A percentile compares a stretch with the other conserved stretches of the same genome.
phyloP scores from a whole-genome alignment of 371 early-diverging fungal genomes.

The Mortierella sp. region DNA sequence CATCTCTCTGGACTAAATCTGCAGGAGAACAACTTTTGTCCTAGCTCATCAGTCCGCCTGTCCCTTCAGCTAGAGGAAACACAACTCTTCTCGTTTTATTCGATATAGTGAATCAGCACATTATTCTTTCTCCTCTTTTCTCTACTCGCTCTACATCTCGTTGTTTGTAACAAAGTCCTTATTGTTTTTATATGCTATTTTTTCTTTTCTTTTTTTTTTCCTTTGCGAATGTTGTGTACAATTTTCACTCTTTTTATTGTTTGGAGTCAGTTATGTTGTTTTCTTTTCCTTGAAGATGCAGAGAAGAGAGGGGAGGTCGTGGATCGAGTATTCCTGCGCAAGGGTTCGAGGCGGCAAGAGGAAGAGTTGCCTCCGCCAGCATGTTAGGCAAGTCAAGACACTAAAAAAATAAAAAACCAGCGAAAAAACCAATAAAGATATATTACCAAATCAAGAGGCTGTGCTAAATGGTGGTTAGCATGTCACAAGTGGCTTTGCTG shows the following conservation, averaged over 20 bases:
- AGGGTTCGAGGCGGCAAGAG: background rate
- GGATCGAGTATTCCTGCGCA: background rate
- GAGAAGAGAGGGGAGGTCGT: background rate
- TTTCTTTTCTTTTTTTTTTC: background rate
- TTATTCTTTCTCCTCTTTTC: conserved; percentile 5
- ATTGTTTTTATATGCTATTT: background rate
- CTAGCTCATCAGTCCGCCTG: background rate
- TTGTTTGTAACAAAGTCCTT: background rate
- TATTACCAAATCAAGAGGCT: background rate
- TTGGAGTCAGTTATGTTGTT: conserved; percentile 1
- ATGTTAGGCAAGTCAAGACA: too few relatives aligned
- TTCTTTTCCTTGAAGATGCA: conserved; percentile 5
- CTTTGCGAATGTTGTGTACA: background rate
- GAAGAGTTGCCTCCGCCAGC: too few relatives aligned
- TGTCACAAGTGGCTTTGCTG: too few relatives aligned
- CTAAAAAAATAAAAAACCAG: too few relatives aligned
- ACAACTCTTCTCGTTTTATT: background rate
- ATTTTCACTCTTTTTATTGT: conserved; percentile 10
- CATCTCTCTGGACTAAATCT: conserved; percentile 56
- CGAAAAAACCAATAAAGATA: background rate
- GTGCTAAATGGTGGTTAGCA: background rate
- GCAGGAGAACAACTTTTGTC: background rate
- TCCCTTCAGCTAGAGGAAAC: background rate
- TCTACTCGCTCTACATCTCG: background rate
- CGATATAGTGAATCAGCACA: background rate